Evolutionary conservation across 345 rosid species (phyloP).

Genomic region (Hirschfeldia incana): DNA sequence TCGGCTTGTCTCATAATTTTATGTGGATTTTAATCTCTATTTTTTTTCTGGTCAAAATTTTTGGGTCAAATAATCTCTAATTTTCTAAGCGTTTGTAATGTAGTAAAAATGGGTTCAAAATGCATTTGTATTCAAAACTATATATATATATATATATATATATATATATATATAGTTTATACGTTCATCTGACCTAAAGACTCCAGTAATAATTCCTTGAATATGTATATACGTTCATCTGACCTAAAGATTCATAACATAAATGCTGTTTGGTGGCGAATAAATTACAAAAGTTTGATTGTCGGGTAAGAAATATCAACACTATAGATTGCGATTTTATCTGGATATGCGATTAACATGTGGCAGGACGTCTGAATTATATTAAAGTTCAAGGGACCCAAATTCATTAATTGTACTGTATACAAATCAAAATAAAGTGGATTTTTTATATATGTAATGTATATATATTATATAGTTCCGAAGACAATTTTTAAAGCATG

Average conservation of each 20-base stretch:
- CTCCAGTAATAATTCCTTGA: no score
- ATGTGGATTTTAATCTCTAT: no score
- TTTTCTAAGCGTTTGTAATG: no score
- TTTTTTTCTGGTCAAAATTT: no score
- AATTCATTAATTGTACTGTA: not conserved
- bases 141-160: no score
- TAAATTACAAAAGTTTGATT: slow-evolving; percentile 1
- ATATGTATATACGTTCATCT: not conserved
- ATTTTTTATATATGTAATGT: not conserved
- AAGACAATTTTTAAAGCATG: not conserved
- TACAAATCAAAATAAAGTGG: not conserved
- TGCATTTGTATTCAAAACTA: no score
- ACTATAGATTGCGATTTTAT: not conserved
- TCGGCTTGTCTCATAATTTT: not conserved
- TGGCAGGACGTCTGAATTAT: not conserved
- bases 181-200: not conserved
- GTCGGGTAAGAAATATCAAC: not conserved
- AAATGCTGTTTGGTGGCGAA: not conserved
- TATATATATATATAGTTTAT: not conserved
- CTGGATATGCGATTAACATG: not conserved
- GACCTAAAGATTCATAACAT: not conserved
- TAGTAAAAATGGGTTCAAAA: no score
- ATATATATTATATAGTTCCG: not conserved
- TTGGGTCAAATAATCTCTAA: no score
- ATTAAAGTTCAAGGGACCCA: not conserved